phyloP scores from a whole-genome alignment of 352 stramenopile species.

The Hyaloperonospora arabidopsidis region DNA sequence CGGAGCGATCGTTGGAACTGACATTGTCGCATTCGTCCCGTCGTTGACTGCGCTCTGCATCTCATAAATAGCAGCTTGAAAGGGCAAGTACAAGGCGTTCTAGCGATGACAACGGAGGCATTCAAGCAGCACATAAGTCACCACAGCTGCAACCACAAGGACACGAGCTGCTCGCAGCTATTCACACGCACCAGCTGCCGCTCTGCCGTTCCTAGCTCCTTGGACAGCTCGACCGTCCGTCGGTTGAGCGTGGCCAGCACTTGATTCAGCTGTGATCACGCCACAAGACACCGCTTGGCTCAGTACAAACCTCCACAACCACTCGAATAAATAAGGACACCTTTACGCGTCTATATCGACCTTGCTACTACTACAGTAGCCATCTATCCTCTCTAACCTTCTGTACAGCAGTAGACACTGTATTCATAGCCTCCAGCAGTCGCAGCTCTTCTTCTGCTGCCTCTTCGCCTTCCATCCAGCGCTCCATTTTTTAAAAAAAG shows the following conservation, averaged over 20 bases:
- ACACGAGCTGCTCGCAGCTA: not conserved
- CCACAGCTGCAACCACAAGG: no score
- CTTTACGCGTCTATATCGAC: no score
- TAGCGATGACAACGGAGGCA: slow-evolving; percentile 9
- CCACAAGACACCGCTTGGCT: not conserved
- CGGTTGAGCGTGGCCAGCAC: slow-evolving; percentile 40
- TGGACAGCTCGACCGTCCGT: slow-evolving; percentile 40
- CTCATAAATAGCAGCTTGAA: slow-evolving; percentile 51
- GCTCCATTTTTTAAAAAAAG: slow-evolving; percentile 17
- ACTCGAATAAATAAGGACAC: no score
- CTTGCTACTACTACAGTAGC: no score
- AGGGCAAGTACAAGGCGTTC: slow-evolving; percentile 49
- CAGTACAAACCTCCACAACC: not conserved
- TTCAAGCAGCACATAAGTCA: slow-evolving; percentile 3
- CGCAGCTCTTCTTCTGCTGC: slow-evolving; percentile 42
- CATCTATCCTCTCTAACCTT: slow-evolving; percentile 26
- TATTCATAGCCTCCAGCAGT: slow-evolving; percentile 37
- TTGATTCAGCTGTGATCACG: slow-evolving; percentile 35
- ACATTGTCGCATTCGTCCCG: slow-evolving; percentile 11
- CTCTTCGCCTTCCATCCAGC: slow-evolving; percentile 24
- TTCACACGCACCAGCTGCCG: slow-evolving; percentile 32
- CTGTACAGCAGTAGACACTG: slow-evolving; percentile 36
- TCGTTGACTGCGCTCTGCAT: slow-evolving; percentile 33
- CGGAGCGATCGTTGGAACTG: slow-evolving; percentile 10
- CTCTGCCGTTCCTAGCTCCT: slow-evolving; percentile 40